Evolutionary conservation across 306 rosid genomes (phyloP).

Genomic region (Trifolium repens): DNA sequence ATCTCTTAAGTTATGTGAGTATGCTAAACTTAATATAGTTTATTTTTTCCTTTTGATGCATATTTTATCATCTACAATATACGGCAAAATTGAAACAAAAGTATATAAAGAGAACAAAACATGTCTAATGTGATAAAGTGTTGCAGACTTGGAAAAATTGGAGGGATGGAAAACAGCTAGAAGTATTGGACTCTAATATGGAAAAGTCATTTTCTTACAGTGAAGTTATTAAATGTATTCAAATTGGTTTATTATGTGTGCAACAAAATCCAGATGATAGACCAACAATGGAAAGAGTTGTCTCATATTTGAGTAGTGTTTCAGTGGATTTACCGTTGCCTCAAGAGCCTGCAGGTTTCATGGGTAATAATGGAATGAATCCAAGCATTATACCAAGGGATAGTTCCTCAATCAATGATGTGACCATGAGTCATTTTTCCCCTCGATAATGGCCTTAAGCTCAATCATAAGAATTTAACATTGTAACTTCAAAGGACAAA

Average conservation of each 20-base stretch:
- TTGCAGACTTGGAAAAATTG: neutral
- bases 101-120: too few relatives aligned
- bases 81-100: too few relatives aligned
- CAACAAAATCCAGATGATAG: neutral
- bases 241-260: neutral
- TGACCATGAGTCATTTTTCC: neutral
- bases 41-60: neutral
- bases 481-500: too few relatives aligned
- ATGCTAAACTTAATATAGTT: too few relatives aligned
- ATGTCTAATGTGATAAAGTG: neutral
- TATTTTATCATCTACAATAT: too few relatives aligned
- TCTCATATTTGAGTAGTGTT: neutral
- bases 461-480: too few relatives aligned
- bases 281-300: neutral
- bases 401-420: neutral
- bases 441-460: neutral
- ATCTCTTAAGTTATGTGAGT: slow-evolving; percentile 21
- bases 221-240: neutral
- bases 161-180: neutral
- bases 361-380: neutral
- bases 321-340: neutral
- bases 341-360: neutral
- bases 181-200: neutral
- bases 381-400: neutral
- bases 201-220: neutral